phyloP scores from a whole-genome alignment of 2,329 filamentous ascomycete species.

The Karstenula rhodostoma region DNA sequence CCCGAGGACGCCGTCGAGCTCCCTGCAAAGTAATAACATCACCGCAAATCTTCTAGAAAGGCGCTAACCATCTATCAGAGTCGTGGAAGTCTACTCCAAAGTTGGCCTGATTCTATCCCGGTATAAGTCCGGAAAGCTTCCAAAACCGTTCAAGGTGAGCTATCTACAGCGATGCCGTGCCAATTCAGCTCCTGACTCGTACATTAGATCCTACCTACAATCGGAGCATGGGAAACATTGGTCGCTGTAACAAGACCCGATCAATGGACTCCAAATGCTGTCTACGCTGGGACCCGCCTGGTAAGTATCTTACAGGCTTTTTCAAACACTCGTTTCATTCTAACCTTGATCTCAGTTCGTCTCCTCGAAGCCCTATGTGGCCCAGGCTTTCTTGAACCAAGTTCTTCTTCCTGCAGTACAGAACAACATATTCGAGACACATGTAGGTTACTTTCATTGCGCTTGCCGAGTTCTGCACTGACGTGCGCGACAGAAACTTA shows the following conservation, averaged over 20 bases:
- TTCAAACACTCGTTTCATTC: not conserved
- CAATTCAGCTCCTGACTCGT: not conserved
- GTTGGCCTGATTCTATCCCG: conserved; percentile 87
- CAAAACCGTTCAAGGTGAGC: conserved; percentile 84
- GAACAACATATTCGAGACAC: conserved; percentile 91
- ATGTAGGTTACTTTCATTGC: too few relatives aligned
- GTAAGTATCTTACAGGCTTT: not conserved
- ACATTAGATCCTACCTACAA: conserved; percentile 79
- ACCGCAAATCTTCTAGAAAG: too few relatives aligned
- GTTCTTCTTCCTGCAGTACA: conserved; percentile 90
- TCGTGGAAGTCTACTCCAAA: conserved; percentile 94
- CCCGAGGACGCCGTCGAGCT: conserved; percentile 85
- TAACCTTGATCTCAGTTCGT: conserved; percentile 66
- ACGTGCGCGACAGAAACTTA: conserved; percentile 68
- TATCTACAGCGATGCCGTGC: not conserved
- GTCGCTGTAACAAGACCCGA: conserved; percentile 85
- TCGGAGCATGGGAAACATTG: conserved; percentile 91
- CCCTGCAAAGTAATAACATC: conserved; percentile 68
- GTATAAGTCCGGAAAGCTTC: conserved; percentile 95
- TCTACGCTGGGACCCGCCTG: conserved; percentile 88
- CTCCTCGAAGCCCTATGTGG: conserved; percentile 79
- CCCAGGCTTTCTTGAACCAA: conserved; percentile 85
- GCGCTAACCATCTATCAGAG: conserved; percentile 41
- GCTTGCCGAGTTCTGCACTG: not conserved
- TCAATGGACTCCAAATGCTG: conserved; percentile 78